Percentiles rank a stretch among this genome's conserved stretches.
Conservation (phyloP, 352 stramenopile species). For the Globisporangium carolinianum region DNA sequence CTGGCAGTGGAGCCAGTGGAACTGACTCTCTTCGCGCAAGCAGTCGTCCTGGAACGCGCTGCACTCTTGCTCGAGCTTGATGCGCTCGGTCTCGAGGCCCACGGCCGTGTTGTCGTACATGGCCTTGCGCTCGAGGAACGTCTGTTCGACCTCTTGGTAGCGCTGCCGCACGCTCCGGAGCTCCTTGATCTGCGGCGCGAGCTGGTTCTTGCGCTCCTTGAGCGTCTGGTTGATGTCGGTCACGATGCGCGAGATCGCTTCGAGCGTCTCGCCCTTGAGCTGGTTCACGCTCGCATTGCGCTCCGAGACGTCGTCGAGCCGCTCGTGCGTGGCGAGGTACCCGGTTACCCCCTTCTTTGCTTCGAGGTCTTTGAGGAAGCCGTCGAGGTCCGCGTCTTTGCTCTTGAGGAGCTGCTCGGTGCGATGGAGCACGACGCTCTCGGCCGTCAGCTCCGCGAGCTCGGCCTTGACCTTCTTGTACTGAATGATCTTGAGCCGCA, state of each 20-base stretch:
- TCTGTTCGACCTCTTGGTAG: slow-evolving; percentile 89
- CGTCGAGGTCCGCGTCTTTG: slow-evolving; percentile 78
- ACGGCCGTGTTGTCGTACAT: slow-evolving; percentile 88
- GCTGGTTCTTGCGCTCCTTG: slow-evolving; percentile 88
- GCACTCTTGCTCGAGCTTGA: slow-evolving; percentile 89
- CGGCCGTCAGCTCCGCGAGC: slow-evolving; percentile 74
- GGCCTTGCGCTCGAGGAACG: slow-evolving; percentile 82
- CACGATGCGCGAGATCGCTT: slow-evolving; percentile 91
- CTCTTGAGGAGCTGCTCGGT: slow-evolving; percentile 89
- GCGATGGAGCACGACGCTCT: slow-evolving; percentile 87
- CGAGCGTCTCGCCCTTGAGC: slow-evolving; percentile 89
- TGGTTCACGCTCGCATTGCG: slow-evolving; percentile 87
- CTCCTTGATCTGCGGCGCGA: slow-evolving; percentile 91
- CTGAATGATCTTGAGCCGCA: slow-evolving; percentile 90
- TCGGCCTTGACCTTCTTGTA: slow-evolving; percentile 90
- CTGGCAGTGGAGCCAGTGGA: slow-evolving; percentile 78
- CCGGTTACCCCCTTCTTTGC: slow-evolving; percentile 78
- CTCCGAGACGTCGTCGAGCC: slow-evolving; percentile 84
- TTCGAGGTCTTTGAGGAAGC: slow-evolving; percentile 80
- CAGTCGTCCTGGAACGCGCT: slow-evolving; percentile 84
- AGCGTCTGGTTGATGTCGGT: slow-evolving; percentile 89
- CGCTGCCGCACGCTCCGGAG: slow-evolving; percentile 81
- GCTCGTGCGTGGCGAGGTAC: slow-evolving; percentile 83
- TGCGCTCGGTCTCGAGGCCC: slow-evolving; percentile 81
- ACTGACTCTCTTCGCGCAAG: slow-evolving; percentile 82